Evolutionary conservation across 495 filamentous ascomycete genomes (phyloP), one percentile per base, ranked within the genome.

Genomic region (Lophiotrema nucula): DNA sequence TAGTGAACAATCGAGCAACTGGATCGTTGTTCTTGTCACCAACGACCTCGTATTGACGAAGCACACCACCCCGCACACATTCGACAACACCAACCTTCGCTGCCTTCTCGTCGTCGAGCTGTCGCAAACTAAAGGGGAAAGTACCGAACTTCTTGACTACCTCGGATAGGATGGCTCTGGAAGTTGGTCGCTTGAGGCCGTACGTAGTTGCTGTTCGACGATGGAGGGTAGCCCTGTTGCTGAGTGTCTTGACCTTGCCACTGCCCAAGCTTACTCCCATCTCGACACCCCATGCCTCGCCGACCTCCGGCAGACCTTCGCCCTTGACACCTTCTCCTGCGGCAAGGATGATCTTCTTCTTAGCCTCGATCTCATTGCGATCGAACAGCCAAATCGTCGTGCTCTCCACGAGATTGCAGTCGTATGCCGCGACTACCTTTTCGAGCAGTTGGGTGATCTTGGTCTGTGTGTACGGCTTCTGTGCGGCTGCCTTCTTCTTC

Each of bases 211-310:
- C 84, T 47, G 95, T 98, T 66, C 95, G 87, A 68, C 91, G 87
- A 75, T 96, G 92, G 48, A 98, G 81, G 27, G 93, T 98, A 18
- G 93, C 74, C 41, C 93, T 84, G 73, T 93, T 88, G 67, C 86
- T 81, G 27, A 95, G 79, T 56, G 79, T 85, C 84, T 97, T 98
- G 72, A 93, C 86, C 77, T 98, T 98, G 64, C 93, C 93, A 45
- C 83, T 86, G 45, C 93, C 95, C 62, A 91, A 75, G 73, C 88
- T 92, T 63, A 97, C 83, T 65, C 92, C 91, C 68, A 96, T 82
- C 79, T 98, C 93, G 28, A 97, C 90, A 72, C 93, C 93, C 93
- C 93, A 98, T 62, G 93, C 92, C 69, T 98, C 93, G 60, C 90
- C 90, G 47, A 97, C 79, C 64, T 95, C 93, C 35, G 93, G 89